Base-by-base conservation (phyloP, 257 asterid genomes). In the Solanum infundibuliforme region DNA sequence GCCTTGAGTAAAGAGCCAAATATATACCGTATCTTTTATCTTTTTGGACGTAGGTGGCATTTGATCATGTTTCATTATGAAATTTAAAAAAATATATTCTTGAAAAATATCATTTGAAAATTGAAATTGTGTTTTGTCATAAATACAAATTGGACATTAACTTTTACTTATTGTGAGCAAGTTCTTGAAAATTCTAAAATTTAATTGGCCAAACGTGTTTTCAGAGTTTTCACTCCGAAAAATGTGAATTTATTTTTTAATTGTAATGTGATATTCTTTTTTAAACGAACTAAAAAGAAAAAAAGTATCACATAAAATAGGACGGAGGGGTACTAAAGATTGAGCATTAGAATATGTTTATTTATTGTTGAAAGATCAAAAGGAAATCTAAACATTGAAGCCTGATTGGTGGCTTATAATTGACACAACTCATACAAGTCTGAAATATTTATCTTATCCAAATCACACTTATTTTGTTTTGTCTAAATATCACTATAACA, bases 371-470 rank as follows among this genome's bases (percentile, higher is more conserved):
- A 72, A 86, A 88, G 84, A 88, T 87, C 92, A 73, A 6, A 93
- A 41, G 87, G 92, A 92, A 93, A 55, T 55, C 66, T 21, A 76
- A 90, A 87, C 88, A 90, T 88, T 91, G 92, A 87, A 65, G 8
- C 86, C 87, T 93, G 81, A 94, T 96, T 96, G 97, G 99, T 88
- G 87, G 85, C 58, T 2, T 72, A 11, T 35, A n/a, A 68, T 93
- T 90, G 89, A 93, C 5, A 89, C 89, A 93, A 91, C 89, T 90
- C 36, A 62, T 87, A 88, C 83, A 55, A 88, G 91, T 93, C 89
- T 73, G 46, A 13, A 89, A 48, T 76, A 91, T 91, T 90, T 81
- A 96, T 95, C 98, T 93, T 93, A 94, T 95, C 99, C 92, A 87
- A 86, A 29, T 29, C 29, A 29, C 29, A 29, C 29, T 29, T 29